phyloP scores from a whole-genome alignment of 495 filamentous ascomycete species.

The Hamigera avellanea region DNA sequence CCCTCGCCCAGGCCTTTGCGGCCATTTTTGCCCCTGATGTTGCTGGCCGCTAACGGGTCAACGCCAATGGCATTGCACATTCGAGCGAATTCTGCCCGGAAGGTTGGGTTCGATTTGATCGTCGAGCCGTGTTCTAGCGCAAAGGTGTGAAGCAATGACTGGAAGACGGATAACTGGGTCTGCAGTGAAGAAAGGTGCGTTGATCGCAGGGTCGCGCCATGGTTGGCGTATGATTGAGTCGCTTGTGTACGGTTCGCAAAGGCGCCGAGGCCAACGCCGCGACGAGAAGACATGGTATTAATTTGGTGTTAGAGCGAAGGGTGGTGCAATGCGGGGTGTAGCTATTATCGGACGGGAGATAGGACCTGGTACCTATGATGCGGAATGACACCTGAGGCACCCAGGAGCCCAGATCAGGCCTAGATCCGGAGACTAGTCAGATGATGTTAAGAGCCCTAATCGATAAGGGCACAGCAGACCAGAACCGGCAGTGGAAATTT shows the following conservation, averaged over 20 bases:
- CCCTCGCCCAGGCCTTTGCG: conserved; percentile 29
- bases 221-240: conserved; percentile 73
- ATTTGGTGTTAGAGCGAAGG: not conserved
- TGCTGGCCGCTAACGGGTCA: conserved; percentile 74
- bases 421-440: no score
- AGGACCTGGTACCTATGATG: no score
- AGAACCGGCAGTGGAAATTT: conserved; percentile 9
- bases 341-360: no score
- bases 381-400: not conserved
- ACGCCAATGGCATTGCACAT: conserved; percentile 98
- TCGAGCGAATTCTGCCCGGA: conserved; percentile 92
- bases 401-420: not conserved
- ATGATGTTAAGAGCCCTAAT: conserved; percentile 12
- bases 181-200: conserved; percentile 71
- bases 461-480: conserved; percentile 17
- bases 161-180: conserved; percentile 92
- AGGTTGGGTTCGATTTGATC: conserved; percentile 87
- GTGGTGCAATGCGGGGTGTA: no score
- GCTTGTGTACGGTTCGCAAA: conserved; percentile 75
- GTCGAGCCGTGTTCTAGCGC: conserved; percentile 87
- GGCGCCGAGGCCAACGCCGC: conserved; percentile 81
- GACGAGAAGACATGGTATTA: conserved; percentile 33
- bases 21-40: conserved; percentile 40
- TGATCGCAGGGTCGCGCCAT: conserved; percentile 73
- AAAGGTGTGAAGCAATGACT: conserved; percentile 84